Percentiles rank a stretch among this genome's conserved stretches.
These are phyloP conservation scores for Linaria vulgaris DNA, from an alignment of 257 asterid genomes.

Conservation along the genomic window DNA sequence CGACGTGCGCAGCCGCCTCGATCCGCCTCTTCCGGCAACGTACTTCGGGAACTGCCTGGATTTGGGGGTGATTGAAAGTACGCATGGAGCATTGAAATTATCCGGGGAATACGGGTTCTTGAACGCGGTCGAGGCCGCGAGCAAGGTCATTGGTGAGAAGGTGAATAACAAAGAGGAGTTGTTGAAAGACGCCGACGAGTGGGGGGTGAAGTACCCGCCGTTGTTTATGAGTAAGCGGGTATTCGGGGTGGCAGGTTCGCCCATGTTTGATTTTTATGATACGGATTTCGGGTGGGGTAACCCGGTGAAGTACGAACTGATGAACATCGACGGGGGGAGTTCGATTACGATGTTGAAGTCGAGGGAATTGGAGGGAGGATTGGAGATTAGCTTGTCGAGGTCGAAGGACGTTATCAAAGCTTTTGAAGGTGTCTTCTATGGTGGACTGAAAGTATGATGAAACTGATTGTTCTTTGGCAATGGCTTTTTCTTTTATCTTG, in stretches of 20 bases:
- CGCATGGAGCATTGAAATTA: slow-evolving; percentile 29
- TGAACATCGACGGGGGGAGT: slow-evolving; percentile 36
- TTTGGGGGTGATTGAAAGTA: not conserved
- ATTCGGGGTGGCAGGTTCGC: slow-evolving; percentile 43
- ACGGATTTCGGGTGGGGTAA: slow-evolving; percentile 48
- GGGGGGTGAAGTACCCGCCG: slow-evolving; percentile 22
- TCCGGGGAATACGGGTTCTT: slow-evolving; percentile 35
- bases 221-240: slow-evolving; percentile 29
- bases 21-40: slow-evolving; percentile 39
- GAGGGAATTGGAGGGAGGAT: slow-evolving; percentile 35
- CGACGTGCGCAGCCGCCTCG: slow-evolving; percentile 38
- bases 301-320: slow-evolving; percentile 35
- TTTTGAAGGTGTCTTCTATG: slow-evolving; percentile 12
- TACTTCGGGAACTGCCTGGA: slow-evolving; percentile 46
- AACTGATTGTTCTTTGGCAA: not conserved
- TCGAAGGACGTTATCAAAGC: slow-evolving; percentile 26
- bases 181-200: slow-evolving; percentile 31
- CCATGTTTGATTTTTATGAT: slow-evolving; percentile 37
- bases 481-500: no score
- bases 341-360: slow-evolving; percentile 42
- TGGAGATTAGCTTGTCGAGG: slow-evolving; percentile 44
- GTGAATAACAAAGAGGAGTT: slow-evolving; percentile 29
- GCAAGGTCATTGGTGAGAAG: slow-evolving; percentile 26
- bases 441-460: slow-evolving; percentile 18
- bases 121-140: slow-evolving; percentile 32